A percentile compares a stretch with the other conserved stretches of the same genome.
These are phyloP conservation scores for Pseudogymnoascus sp. DNA, from an alignment of 2,329 filamentous ascomycete genomes.

Conservation along the genomic window DNA sequence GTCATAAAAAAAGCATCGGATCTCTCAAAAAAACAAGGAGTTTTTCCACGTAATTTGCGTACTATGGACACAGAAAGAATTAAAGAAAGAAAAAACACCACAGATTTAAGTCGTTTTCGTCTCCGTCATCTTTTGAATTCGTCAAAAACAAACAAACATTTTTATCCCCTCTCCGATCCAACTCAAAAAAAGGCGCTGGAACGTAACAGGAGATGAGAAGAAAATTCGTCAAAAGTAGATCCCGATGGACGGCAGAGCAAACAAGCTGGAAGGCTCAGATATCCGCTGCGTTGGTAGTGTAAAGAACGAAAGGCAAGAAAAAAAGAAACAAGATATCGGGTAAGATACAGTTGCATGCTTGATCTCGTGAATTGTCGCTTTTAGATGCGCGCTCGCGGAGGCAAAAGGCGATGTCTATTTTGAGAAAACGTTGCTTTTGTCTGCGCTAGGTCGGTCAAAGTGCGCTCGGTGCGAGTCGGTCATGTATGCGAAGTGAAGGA, in stretches of 20 bases:
- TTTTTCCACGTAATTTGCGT: constrained; percentile 1
- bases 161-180: not conserved
- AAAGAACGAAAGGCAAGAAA: not conserved
- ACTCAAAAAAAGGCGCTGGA: not conserved
- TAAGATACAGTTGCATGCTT: constrained; percentile 7
- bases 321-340: not conserved
- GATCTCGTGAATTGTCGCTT: not conserved
- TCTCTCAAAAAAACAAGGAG: not conserved
- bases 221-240: constrained; percentile 2
- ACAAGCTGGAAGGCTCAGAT: constrained; percentile 5
- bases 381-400: not conserved
- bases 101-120: not conserved
- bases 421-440: not conserved
- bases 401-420: not conserved
- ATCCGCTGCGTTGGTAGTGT: not conserved
- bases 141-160: constrained; percentile 4
- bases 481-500: constrained; percentile 4
- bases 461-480: not conserved
- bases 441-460: not conserved
- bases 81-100: not conserved
- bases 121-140: constrained; percentile 4
- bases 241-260: not conserved
- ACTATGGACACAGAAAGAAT: not conserved
- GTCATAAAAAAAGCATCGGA: not conserved
- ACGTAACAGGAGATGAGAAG: constrained; percentile 3